Evolutionary conservation across 108 stramenopile genomes (phyloP).

Genomic region (Mediolabrus comicus): DNA sequence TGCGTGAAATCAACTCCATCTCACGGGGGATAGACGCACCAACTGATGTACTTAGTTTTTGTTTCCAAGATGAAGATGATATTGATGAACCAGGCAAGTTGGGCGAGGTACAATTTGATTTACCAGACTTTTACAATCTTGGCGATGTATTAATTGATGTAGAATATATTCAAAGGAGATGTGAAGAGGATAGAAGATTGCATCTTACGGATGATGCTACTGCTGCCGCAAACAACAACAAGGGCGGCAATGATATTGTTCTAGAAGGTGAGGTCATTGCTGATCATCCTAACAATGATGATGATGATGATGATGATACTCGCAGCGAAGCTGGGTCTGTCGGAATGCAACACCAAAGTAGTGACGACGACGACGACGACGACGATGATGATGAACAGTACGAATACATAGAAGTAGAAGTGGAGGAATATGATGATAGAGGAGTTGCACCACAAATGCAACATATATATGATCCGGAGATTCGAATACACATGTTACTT

Average conservation of each 20-base stretch:
- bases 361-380: conserved; percentile 18
- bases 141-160: conserved; percentile 92
- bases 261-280: conserved; percentile 43
- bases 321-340: neutral
- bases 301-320: neutral
- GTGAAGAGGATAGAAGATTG: conserved; percentile 52
- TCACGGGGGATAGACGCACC: conserved; percentile 63
- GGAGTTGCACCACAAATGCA: conserved; percentile 92
- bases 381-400: conserved; percentile 37
- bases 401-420: conserved; percentile 41
- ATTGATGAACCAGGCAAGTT: conserved; percentile 57
- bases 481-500: conserved; percentile 85
- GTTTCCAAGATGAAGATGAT: conserved; percentile 61
- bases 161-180: conserved; percentile 79
- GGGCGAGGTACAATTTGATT: conserved; percentile 63
- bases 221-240: neutral
- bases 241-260: conserved; percentile 21
- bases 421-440: conserved; percentile 76
- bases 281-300: neutral
- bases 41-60: conserved; percentile 90
- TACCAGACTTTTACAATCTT: conserved; percentile 78
- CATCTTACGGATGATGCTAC: neutral
- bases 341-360: neutral
- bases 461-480: conserved; percentile 67
- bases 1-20: conserved; percentile 72